Evolutionary conservation across 2,329 filamentous ascomycete species (phyloP).

Genomic region (Colletotrichum agaves): DNA sequence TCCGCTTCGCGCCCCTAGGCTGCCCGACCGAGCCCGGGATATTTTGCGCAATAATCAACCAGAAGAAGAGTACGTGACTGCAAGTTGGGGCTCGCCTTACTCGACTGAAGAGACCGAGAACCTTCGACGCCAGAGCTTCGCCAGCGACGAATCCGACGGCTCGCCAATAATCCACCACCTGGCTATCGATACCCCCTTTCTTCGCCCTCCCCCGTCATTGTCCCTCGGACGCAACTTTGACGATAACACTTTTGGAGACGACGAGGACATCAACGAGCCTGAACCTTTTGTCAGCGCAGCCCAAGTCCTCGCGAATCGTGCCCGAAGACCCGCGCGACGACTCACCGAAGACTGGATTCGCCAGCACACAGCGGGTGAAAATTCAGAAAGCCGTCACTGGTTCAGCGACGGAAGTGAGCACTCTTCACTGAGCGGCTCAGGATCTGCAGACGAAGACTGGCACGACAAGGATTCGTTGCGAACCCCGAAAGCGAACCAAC

Average conservation of each 20-base stretch:
- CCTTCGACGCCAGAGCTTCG: slow-evolving; percentile 62
- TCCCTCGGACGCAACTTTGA: slow-evolving; percentile 44
- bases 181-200: slow-evolving; percentile 70
- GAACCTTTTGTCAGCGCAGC: slow-evolving; percentile 62
- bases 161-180: slow-evolving; percentile 70
- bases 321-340: slow-evolving; percentile 67
- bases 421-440: slow-evolving; percentile 78
- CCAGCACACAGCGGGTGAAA: slow-evolving; percentile 78
- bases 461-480: slow-evolving; percentile 59
- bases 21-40: slow-evolving; percentile 65
- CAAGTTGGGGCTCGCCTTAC: slow-evolving; percentile 94
- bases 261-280: slow-evolving; percentile 43
- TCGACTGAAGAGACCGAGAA: slow-evolving; percentile 68
- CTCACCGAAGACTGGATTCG: slow-evolving; percentile 89
- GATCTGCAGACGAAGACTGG: slow-evolving; percentile 61
- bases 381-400: slow-evolving; percentile 54
- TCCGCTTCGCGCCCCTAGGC: slow-evolving; percentile 66
- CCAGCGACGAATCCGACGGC: slow-evolving; percentile 69
- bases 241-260: neutral
- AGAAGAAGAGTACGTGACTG: slow-evolving; percentile 68
- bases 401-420: slow-evolving; percentile 66
- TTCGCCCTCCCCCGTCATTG: slow-evolving; percentile 65
- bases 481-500: slow-evolving; percentile 57
- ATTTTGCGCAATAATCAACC: slow-evolving; percentile 65
- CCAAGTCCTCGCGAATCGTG: slow-evolving; percentile 69